phyloP scores from a whole-genome alignment of 1,284 basidiomycete species.

The Dichomitus squalens region DNA sequence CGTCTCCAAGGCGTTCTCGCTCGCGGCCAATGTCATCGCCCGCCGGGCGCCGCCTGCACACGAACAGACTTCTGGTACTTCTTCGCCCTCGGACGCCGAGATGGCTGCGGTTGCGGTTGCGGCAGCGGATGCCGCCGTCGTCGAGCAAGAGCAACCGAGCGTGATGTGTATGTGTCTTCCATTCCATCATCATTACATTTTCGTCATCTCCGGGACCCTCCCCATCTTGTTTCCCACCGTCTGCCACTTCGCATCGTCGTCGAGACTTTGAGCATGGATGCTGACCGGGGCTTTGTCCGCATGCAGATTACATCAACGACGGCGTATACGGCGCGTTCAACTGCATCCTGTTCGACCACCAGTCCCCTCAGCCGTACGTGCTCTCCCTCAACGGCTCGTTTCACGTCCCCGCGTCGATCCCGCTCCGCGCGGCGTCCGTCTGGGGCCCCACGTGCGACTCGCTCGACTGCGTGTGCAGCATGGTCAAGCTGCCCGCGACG shows the following conservation, averaged over 20 bases:
- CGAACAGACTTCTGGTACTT: neutral
- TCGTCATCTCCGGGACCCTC: slow-evolving; percentile 2
- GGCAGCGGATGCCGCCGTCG: slow-evolving; percentile 31
- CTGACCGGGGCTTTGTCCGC: neutral
- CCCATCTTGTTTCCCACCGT: neutral
- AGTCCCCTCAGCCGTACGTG: slow-evolving; percentile 72
- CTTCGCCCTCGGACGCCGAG: neutral
- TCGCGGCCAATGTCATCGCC: slow-evolving; percentile 95
- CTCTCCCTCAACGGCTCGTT: slow-evolving; percentile 46
- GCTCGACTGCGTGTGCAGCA: slow-evolving; percentile 67
- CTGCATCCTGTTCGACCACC: slow-evolving; percentile 83
- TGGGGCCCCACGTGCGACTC: slow-evolving; percentile 80
- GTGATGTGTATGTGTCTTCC: slow-evolving; percentile 83
- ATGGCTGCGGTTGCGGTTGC: neutral
- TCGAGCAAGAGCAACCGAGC: slow-evolving; percentile 54
- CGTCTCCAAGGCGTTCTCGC: slow-evolving; percentile 90
- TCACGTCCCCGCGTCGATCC: slow-evolving; percentile 50
- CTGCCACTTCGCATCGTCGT: neutral
- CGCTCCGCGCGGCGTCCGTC: slow-evolving; percentile 54
- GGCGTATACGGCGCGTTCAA: slow-evolving; percentile 99
- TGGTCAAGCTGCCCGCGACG: slow-evolving; percentile 50
- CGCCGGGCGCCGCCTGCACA: slow-evolving; percentile 62
- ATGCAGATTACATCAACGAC: slow-evolving; percentile 93
- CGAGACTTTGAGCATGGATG: neutral
- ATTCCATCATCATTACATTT: slow-evolving; percentile 14